Evolutionary conservation across 2,329 filamentous ascomycete genomes (phyloP), one percentile per base, ranked within the genome.

Genomic region (Sporothrix globosa): DNA sequence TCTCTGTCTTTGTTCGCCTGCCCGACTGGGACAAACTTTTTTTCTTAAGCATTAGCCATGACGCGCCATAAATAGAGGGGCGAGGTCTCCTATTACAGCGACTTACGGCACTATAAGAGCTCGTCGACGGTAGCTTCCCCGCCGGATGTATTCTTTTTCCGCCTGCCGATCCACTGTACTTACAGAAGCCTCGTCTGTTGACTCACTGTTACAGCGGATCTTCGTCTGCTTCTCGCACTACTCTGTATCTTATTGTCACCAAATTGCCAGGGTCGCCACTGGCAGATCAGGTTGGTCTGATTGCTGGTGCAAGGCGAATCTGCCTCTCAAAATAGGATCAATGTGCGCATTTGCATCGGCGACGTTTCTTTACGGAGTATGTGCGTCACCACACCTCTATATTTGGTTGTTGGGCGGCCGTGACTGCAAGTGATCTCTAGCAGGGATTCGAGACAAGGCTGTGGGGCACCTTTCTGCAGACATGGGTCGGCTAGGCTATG

Each of bases 61-160:
- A 41, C 24, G 58, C 39, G 14, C 24, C 11, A n/a, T 9, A 34
- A 6, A 41, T 52, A 52, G 69, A 67, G 61, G 69, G 50, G 61
- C 52, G 30, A 46, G 39, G 10, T 17, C 24, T 30, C 54, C 48
- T 52, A 14, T 56, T 63, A 34, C 66, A 71, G 68, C 58, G 68
- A 44, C 50, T n/a, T 46, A 34, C 39, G 27, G 46, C 39, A 6
- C 63, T 60, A 2, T 30, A 27, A 34, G 13, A n/a, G 41, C 46
- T n/a, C 41, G 17, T 52, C 30, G 10, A 24, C 9, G 19, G 46
- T 53, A 50, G 14, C 70, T 65, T 68, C 70, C 63, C 70, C 70
- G 70, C 70, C 70, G 70, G 70, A 70, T 56, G 68, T 69, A 63
- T 34, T 63, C 58, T 72, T 69, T 71, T 72, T 67, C 70, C 67